phyloP scores from a whole-genome alignment of 73 alveolate genomes.

The Stentor coeruleus region DNA sequence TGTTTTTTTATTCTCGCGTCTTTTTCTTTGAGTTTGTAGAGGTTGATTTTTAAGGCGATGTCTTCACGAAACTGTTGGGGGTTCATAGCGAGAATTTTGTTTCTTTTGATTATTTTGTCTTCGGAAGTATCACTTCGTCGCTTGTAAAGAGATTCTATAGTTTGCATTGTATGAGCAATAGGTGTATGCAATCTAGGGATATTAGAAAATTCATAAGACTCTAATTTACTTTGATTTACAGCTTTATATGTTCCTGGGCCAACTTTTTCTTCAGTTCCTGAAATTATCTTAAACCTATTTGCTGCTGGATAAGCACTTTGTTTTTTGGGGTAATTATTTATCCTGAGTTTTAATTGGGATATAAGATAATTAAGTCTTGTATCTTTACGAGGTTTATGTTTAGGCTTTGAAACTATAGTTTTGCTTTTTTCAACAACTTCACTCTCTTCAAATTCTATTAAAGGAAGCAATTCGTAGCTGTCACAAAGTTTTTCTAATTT shows the following conservation, averaged over 20 bases:
- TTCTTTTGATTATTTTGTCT: too few species aligned
- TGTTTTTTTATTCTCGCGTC: neutral
- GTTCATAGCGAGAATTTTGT: too few species aligned
- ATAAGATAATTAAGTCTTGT: neutral
- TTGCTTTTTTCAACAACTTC: too few species aligned
- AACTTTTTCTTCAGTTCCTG: neutral
- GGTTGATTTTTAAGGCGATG: too few species aligned
- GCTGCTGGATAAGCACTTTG: neutral
- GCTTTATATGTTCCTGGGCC: neutral
- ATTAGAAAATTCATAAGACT: neutral
- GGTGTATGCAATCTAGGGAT: neutral
- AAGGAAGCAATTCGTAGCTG: too few species aligned
- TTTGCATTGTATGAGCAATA: neutral
- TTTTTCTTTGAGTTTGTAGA: neutral
- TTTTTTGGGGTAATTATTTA: neutral
- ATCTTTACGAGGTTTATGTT: too few species aligned
- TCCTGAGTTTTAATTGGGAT: neutral
- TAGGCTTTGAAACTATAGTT: too few species aligned
- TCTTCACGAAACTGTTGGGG: too few species aligned
- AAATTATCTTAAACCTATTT: neutral
- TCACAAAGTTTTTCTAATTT: too few species aligned
- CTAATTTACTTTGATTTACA: neutral
- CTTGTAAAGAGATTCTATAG: neutral
- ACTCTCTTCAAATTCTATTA: too few species aligned
- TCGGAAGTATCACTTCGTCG: too few species aligned